Percentiles rank a stretch among this genome's conserved stretches.
These are phyloP conservation scores for Acacia melanoxylon DNA, from an alignment of 306 rosid genomes.

Conservation along the genomic window DNA sequence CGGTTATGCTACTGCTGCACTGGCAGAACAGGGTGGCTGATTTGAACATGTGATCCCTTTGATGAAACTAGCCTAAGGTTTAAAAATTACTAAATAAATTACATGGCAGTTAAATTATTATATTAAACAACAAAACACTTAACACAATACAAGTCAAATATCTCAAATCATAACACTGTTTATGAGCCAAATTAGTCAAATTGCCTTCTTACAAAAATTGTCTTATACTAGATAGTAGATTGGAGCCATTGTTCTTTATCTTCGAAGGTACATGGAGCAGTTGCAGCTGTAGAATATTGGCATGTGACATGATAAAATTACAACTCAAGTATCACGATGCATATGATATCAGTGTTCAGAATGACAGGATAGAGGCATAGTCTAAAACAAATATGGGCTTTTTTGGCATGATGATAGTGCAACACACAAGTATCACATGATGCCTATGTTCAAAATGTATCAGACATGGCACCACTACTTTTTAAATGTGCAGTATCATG, in stretches of 20 bases:
- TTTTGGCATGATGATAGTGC: not conserved
- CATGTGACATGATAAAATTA: not conserved
- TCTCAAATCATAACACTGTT: not conserved
- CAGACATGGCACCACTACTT: not conserved
- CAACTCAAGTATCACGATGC: not conserved
- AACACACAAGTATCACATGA: not conserved
- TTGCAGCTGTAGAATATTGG: not conserved
- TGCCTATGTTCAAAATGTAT: not conserved
- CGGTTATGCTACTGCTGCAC: not conserved
- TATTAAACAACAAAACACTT: not conserved
- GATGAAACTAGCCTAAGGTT: not conserved
- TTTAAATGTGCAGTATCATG: not conserved
- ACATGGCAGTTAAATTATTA: not conserved
- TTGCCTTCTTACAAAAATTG: not conserved
- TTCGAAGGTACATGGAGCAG: not conserved
- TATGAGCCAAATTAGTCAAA: not conserved
- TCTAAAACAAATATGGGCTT: not conserved
- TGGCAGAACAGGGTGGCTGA: not conserved
- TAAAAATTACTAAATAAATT: not conserved
- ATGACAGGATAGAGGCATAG: not conserved
- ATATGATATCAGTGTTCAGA: not conserved
- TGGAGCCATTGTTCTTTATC: not conserved
- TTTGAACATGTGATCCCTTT: not conserved
- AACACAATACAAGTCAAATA: not conserved
- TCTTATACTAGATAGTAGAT: not conserved